Conservation (phyloP, 2,329 filamentous ascomycete species). For the Juglanconis juglandina region DNA sequence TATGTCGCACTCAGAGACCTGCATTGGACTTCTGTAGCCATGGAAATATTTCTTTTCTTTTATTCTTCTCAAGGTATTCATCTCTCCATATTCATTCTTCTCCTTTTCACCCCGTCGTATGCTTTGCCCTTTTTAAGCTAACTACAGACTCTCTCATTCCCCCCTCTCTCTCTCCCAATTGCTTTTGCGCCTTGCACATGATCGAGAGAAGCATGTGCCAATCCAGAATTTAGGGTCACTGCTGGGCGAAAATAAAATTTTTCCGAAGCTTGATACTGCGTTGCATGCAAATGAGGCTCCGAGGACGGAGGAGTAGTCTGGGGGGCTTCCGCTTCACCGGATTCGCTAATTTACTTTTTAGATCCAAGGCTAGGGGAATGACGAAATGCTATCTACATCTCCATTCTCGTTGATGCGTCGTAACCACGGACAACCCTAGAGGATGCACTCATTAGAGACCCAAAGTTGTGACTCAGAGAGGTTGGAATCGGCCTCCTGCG, state of each 20-base stretch:
- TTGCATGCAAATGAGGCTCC: background rate
- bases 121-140: no score
- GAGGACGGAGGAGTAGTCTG: background rate
- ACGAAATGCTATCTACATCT: background rate
- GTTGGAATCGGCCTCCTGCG: no score
- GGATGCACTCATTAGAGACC: background rate
- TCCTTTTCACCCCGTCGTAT: no score
- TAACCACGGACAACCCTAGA: background rate
- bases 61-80: no score
- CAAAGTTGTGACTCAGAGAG: background rate
- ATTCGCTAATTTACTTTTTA: slow-evolving; percentile 3
- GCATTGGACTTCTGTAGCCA: no score
- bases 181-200: no score
- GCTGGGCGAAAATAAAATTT: background rate
- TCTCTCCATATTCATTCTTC: no score
- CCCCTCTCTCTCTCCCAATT: no score
- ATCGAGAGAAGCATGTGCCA: no score
- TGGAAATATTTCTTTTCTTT: no score
- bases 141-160: no score
- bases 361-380: slow-evolving; percentile 12
- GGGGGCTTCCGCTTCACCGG: background rate
- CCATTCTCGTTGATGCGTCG: background rate
- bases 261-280: background rate
- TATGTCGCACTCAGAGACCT: no score
- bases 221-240: background rate